phyloP scores from a whole-genome alignment of 768 basidiomycete species.

The Paxillus involutus region DNA sequence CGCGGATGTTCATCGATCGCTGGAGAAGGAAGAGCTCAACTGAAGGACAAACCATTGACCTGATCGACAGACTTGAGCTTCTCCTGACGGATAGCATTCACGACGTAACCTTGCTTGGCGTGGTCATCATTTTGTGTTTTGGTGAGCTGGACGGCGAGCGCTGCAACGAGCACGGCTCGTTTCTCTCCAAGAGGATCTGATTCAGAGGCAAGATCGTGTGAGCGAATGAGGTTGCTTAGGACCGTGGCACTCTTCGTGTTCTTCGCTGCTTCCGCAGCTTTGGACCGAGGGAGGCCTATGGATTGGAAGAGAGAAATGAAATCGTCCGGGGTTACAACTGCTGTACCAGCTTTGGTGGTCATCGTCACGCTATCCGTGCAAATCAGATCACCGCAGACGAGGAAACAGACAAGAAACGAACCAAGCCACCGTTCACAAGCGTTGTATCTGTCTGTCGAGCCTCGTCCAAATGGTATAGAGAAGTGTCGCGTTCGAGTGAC shows the following conservation, averaged over 20 bases:
- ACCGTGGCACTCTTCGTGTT: conserved; percentile 72
- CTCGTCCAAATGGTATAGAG: no score
- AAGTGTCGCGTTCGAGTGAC: no score
- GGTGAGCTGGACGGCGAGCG: conserved; percentile 59
- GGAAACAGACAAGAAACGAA: no score
- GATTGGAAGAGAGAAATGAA: conserved; percentile 58
- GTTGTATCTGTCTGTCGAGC: no score
- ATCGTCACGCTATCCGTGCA: conserved; percentile 5
- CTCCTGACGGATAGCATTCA: conserved; percentile 68
- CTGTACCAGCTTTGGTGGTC: conserved; percentile 9
- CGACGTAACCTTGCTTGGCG: conserved; percentile 58
- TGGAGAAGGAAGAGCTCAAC: not conserved
- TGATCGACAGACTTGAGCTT: conserved; percentile 83
- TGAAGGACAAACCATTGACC: conserved; percentile 64
- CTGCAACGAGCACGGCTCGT: conserved; percentile 66
- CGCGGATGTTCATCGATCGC: conserved; percentile 4
- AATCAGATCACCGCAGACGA: not conserved
- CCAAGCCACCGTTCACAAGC: no score
- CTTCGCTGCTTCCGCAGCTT: conserved; percentile 82
- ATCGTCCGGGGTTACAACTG: conserved; percentile 7
- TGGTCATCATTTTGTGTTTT: conserved; percentile 53
- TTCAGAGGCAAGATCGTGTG: conserved; percentile 41
- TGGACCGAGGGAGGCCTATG: conserved; percentile 72
- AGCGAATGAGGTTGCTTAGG: conserved; percentile 68
- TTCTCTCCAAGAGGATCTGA: conserved; percentile 67